A percentile compares a stretch with the other conserved stretches of the same genome.
Evolutionary conservation across 768 basidiomycete species (phyloP).

Genomic region (Pisolithus marmoratus): DNA sequence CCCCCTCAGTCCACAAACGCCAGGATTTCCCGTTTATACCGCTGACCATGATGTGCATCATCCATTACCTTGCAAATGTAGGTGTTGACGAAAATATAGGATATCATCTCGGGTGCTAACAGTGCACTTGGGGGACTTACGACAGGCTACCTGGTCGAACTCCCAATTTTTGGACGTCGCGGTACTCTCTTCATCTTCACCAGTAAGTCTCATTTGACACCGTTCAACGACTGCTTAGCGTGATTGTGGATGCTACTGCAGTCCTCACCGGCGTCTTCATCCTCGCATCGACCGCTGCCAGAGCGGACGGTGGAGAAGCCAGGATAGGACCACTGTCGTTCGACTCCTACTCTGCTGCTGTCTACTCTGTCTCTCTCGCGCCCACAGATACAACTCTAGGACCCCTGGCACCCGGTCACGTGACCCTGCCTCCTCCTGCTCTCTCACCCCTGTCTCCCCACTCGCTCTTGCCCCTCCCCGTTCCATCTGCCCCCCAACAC

Average conservation of each 20-base stretch:
- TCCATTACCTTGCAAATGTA: neutral
- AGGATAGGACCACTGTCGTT: no score
- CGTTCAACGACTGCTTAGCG: neutral
- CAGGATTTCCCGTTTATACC: constrained; percentile 63
- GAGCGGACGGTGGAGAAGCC: no score
- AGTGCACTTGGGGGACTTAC: constrained; percentile 53
- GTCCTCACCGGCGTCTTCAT: constrained; percentile 54
- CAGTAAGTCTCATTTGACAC: constrained; percentile 20
- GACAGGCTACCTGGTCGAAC: constrained; percentile 49
- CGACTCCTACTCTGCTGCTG: no score
- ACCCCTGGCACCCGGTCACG: no score
- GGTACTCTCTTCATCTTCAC: constrained; percentile 51
- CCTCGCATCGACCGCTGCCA: constrained; percentile 50
- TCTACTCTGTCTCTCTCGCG: no score
- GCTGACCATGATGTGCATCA: constrained; percentile 62
- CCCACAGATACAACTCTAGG: no score
- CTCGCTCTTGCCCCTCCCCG: no score
- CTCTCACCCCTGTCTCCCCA: no score
- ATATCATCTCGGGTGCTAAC: constrained; percentile 52
- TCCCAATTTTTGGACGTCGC: constrained; percentile 45
- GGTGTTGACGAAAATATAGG: constrained; percentile 24
- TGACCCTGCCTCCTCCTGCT: no score
- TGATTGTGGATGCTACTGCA: constrained; percentile 6
- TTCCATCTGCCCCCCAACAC: no score
- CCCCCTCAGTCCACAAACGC: constrained; percentile 46